Conservation (phyloP, 768 basidiomycete genomes). For the Collybiopsis luxurians region DNA sequence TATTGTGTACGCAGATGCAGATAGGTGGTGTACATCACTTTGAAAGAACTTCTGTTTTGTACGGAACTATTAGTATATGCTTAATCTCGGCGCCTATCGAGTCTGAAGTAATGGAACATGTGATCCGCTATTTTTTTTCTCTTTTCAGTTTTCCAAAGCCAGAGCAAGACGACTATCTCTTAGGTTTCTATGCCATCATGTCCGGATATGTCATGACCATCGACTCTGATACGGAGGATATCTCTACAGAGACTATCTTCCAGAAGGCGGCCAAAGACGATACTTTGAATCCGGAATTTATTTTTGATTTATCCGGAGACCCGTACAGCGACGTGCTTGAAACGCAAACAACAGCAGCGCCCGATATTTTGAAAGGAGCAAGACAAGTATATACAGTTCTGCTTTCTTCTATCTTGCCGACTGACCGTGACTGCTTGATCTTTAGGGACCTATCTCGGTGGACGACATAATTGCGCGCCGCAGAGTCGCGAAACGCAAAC, state of each 20-base stretch:
- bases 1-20: no score
- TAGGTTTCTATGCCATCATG: constrained; percentile 18
- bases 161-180: no score
- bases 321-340: constrained; percentile 57
- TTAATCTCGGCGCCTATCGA: no score
- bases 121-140: no score
- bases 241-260: constrained; percentile 14
- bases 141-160: no score
- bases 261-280: constrained; percentile 40
- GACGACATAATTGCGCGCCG: constrained; percentile 89
- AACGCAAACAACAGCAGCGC: constrained; percentile 32
- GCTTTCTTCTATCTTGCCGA: not conserved
- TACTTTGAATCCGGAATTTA: constrained; percentile 76
- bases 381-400: constrained; percentile 49
- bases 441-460: constrained; percentile 76
- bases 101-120: no score
- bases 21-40: no score
- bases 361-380: constrained; percentile 57
- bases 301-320: constrained; percentile 77
- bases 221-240: constrained; percentile 73
- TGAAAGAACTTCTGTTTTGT: not conserved
- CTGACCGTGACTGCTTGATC: constrained; percentile 7
- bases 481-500: constrained; percentile 66
- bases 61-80: no score
- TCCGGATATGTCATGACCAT: constrained; percentile 81